Evolutionary conservation across 2,329 filamentous ascomycete genomes (phyloP), one percentile per base, ranked within the genome.

Genomic region (Fusarium mangiferae): DNA sequence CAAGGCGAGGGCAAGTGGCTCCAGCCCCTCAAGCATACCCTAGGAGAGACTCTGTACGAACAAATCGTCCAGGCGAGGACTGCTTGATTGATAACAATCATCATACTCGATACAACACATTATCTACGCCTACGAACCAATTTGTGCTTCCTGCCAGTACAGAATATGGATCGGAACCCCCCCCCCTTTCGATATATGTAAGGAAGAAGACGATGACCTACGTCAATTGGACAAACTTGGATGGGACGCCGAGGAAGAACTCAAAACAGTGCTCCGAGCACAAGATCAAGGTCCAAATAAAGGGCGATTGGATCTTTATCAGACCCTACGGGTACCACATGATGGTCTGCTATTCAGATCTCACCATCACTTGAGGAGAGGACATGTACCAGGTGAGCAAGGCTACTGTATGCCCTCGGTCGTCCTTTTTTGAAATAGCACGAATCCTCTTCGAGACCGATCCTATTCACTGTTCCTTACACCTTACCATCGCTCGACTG

Each of bases 401-500:
- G 2, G 38, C 38, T 4, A 41, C 6, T 1, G 2, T 41, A 0
- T 41, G 20, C 20, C 38, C 20, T 22, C 20, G 12, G 38, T 6
- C 38, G 38, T 41, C 38, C 1, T 41, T 41, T 41, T 22, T 14
- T 41, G 20, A 22, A 18, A 22, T 22, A 14, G 83, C 85, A 6
- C 65, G 85, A 30, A 49, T 81, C 17, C 79, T 82, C 51, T 84
- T 90, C 55, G 74, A 82, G 15, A 78, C 80, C 0, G 81, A 89
- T 55, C 51, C 81, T 0, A 82, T 87, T 55, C 89, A 90, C 78
- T 84, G 84, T 13, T 85, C 84, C 3, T 81, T 91, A 3, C 87
- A 91, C 74, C 69, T 89, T 13, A 81, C 84, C 2, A 81, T 90
- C 2, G 86, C 89, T 14, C 84, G 89, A 5, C 82, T 91, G 7